A percentile compares a stretch with the other conserved stretches of the same genome.
These are phyloP conservation scores for Amanita exitialis DNA, from an alignment of 768 basidiomycete species.

Conservation along the genomic window DNA sequence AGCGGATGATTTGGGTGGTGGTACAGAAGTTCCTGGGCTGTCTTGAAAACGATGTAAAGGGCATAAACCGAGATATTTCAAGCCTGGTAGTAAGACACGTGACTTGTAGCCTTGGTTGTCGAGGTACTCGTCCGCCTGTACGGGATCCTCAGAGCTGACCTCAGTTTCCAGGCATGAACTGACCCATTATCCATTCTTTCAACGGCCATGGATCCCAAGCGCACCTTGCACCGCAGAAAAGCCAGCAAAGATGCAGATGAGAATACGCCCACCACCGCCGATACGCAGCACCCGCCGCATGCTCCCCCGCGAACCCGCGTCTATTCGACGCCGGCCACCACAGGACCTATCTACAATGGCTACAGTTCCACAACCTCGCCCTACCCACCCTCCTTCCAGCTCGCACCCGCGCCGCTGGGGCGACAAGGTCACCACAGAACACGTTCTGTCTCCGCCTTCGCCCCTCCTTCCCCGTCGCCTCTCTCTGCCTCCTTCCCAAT, in stretches of 20 bases:
- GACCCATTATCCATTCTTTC: neutral
- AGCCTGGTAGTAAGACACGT: too few species aligned
- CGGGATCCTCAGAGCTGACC: too few species aligned
- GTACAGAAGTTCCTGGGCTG: too few species aligned
- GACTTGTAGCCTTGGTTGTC: neutral
- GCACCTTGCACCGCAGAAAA: constrained; percentile 27
- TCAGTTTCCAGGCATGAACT: neutral
- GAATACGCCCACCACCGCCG: constrained; percentile 11
- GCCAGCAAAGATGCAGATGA: constrained; percentile 33
- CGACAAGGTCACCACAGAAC: neutral
- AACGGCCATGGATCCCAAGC: neutral
- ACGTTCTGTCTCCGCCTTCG: constrained; percentile 4
- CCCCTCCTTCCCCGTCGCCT: constrained; percentile 33
- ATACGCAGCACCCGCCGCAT: neutral
- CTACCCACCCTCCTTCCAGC: neutral
- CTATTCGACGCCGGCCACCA: neutral
- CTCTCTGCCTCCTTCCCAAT: constrained; percentile 25
- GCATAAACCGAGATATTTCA: too few species aligned
- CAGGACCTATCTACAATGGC: neutral
- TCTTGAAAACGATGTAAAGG: too few species aligned
- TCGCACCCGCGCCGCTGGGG: neutral
- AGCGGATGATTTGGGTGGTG: too few species aligned
- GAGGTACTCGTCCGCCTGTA: too few species aligned
- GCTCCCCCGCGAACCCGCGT: neutral
- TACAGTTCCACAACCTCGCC: neutral